Evolutionary conservation across 352 stramenopile genomes (phyloP).

Genomic region (Phytophthora litchii): DNA sequence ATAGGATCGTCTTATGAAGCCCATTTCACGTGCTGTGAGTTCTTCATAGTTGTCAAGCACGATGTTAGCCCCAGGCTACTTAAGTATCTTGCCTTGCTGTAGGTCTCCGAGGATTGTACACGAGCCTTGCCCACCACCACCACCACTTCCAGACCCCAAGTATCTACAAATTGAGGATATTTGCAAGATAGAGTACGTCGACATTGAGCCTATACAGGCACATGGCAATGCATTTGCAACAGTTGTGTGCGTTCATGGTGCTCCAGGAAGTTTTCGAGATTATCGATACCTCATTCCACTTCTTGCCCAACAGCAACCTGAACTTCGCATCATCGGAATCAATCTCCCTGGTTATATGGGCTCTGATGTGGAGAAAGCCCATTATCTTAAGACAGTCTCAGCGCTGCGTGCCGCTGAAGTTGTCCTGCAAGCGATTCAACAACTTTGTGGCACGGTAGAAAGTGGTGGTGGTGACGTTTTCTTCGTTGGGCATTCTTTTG

Average conservation of each 20-base stretch:
- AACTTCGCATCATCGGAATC: conserved; percentile 36
- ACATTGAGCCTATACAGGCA: conserved; percentile 17
- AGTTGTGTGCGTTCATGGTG: conserved; percentile 62
- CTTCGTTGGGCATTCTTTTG: conserved; percentile 41
- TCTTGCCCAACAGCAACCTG: conserved; percentile 32
- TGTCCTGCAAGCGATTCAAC: conserved; percentile 35
- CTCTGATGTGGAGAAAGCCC: conserved; percentile 34
- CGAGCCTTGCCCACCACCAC: conserved; percentile 23
- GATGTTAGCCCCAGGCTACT: conserved; percentile 13
- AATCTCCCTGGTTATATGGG: conserved; percentile 50
- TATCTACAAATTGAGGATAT: conserved; percentile 37
- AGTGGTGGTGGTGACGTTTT: conserved; percentile 30
- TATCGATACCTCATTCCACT: conserved; percentile 63
- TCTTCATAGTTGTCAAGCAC: conserved; percentile 3
- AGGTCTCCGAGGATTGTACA: conserved; percentile 23
- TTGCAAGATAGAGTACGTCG: conserved; percentile 50
- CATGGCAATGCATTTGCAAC: conserved; percentile 17
- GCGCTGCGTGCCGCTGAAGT: conserved; percentile 39
- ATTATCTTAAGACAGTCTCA: conserved; percentile 40
- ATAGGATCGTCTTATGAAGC: conserved; percentile 5
- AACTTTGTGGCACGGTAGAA: conserved; percentile 29
- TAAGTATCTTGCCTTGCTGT: conserved; percentile 20
- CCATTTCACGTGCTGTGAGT: not conserved
- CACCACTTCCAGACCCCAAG: conserved; percentile 38
- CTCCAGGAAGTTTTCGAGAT: conserved; percentile 53